Evolutionary conservation across 2,329 filamentous ascomycete genomes (phyloP).

Genomic region (Cladosporium phlei): DNA sequence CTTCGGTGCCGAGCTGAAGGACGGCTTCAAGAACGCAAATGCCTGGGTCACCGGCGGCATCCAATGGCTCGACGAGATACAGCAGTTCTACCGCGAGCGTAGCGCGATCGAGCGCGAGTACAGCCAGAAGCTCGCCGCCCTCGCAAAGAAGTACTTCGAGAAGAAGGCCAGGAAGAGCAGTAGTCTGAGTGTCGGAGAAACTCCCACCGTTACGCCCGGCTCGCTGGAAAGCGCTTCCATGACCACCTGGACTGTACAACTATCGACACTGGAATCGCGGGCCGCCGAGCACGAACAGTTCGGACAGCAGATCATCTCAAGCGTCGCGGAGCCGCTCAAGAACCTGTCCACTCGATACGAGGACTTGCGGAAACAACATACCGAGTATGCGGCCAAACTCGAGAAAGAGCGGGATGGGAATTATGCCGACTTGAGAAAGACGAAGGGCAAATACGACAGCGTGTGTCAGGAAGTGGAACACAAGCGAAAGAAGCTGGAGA

Average conservation of each 20-base stretch:
- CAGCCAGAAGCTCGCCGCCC: constrained; percentile 73
- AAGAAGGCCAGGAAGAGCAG: constrained; percentile 90
- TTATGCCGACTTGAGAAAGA: constrained; percentile 81
- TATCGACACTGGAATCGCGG: constrained; percentile 81
- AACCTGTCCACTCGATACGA: constrained; percentile 71
- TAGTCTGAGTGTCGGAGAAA: constrained; percentile 86
- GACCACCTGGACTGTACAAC: constrained; percentile 93
- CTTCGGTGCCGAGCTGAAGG: constrained; percentile 94
- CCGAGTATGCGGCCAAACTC: constrained; percentile 81
- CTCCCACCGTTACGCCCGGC: constrained; percentile 84
- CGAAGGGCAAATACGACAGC: constrained; percentile 87
- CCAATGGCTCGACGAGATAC: constrained; percentile 91
- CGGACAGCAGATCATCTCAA: constrained; percentile 68
- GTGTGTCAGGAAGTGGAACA: constrained; percentile 93
- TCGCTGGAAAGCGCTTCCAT: constrained; percentile 94
- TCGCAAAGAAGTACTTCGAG: constrained; percentile 96
- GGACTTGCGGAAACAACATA: constrained; percentile 85
- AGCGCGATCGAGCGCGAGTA: constrained; percentile 96
- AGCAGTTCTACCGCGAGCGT: constrained; percentile 94
- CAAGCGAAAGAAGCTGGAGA: constrained; percentile 89
- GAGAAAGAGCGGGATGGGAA: constrained; percentile 82
- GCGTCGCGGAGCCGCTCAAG: constrained; percentile 84
- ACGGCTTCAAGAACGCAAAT: constrained; percentile 94
- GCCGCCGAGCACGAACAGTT: constrained; percentile 87
- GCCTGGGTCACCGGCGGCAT: constrained; percentile 86